Conservation (phyloP, 306 rosid genomes). For the Urtica urens region DNA sequence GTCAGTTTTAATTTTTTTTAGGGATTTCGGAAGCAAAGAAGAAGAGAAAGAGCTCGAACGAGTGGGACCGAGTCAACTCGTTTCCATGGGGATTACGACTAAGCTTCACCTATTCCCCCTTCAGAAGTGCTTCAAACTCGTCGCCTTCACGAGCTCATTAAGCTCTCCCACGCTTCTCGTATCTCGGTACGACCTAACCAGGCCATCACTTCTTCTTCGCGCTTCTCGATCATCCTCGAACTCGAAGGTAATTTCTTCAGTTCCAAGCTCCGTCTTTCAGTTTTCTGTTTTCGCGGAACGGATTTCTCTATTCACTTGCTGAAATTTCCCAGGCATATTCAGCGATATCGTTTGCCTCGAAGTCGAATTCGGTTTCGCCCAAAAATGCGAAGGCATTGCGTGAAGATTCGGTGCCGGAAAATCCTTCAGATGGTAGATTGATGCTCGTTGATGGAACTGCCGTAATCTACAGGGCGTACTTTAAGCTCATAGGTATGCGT, state of each 20-base stretch:
- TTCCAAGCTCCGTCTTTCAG: neutral
- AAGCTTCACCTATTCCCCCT: neutral
- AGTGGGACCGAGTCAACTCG: too few relatives aligned
- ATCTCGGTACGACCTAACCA: slow-evolving; percentile 6
- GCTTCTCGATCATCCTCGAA: slow-evolving; percentile 9
- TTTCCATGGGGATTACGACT: too few relatives aligned
- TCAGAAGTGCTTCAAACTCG: neutral
- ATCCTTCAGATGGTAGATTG: slow-evolving; percentile 54
- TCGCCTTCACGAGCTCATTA: neutral
- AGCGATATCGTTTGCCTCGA: slow-evolving; percentile 11
- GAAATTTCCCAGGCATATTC: slow-evolving; percentile 45
- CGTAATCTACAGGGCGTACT: slow-evolving; percentile 71
- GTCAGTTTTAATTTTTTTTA: too few relatives aligned
- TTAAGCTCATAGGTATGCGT: slow-evolving; percentile 76
- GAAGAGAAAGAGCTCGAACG: too few relatives aligned
- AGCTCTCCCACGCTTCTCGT: neutral
- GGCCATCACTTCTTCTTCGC: slow-evolving; percentile 19
- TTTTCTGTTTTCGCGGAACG: neutral
- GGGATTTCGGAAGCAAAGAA: too few relatives aligned
- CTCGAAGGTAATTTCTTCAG: slow-evolving; percentile 21
- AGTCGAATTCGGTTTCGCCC: slow-evolving; percentile 19
- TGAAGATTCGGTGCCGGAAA: slow-evolving; percentile 10
- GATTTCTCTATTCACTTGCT: neutral
- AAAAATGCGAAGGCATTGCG: slow-evolving; percentile 23
- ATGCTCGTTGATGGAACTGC: slow-evolving; percentile 93